A percentile compares a stretch with the other conserved stretches of the same genome.
These are phyloP conservation scores for Exidia glandulosa DNA, from an alignment of 768 basidiomycete genomes.

Conservation along the genomic window DNA sequence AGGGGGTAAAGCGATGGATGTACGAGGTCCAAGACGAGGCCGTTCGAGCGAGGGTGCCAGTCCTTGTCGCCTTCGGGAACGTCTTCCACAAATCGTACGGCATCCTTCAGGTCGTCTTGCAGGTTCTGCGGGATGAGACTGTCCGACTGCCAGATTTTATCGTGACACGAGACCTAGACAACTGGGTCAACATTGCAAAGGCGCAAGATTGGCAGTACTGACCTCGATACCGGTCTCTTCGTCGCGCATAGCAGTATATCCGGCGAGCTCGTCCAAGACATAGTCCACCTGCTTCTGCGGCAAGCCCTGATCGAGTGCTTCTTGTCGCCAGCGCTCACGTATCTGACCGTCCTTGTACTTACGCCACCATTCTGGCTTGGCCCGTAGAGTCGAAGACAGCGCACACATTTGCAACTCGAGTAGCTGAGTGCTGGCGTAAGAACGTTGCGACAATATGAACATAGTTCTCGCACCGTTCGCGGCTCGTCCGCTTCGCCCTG, in stretches of 20 bases:
- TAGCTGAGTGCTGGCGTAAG: conserved; percentile 20
- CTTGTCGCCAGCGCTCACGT: conserved; percentile 22
- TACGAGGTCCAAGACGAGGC: conserved; percentile 17
- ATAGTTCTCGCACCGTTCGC: not conserved
- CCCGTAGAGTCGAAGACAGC: conserved; percentile 33
- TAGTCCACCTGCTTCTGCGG: conserved; percentile 28
- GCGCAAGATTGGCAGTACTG: not conserved
- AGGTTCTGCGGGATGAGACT: conserved; percentile 8
- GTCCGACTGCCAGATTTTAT: conserved; percentile 13
- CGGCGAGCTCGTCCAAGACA: conserved; percentile 37
- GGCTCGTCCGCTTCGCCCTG: not conserved
- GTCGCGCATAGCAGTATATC: conserved; percentile 34
- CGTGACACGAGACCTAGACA: conserved; percentile 8
- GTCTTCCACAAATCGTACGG: conserved; percentile 10
- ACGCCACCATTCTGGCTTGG: conserved; percentile 31
- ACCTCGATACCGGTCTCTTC: conserved; percentile 23
- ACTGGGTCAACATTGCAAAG: no score
- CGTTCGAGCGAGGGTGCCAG: conserved; percentile 19
- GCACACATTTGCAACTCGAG: conserved; percentile 39
- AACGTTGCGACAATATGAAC: not conserved
- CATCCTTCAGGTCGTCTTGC: conserved; percentile 3
- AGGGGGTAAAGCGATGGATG: conserved; percentile 17
- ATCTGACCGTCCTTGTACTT: conserved; percentile 14
- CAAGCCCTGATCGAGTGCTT: conserved; percentile 25
- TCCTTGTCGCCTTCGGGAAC: conserved; percentile 13